Conservation (phyloP, 140 eudicot genomes). For the Flaveria floridana region DNA sequence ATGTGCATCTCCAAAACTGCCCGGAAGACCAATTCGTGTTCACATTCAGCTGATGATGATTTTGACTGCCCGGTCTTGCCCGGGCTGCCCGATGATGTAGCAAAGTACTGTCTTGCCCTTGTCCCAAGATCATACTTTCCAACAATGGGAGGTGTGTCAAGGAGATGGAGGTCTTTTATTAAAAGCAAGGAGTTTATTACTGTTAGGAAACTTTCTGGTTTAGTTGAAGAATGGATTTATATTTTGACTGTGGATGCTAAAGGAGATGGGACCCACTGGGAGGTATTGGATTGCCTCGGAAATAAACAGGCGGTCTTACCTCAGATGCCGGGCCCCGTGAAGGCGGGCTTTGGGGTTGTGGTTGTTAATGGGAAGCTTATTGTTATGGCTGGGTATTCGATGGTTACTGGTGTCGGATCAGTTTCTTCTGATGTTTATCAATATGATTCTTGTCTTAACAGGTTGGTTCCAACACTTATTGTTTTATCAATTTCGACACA, state of each 20-base stretch:
- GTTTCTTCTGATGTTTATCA: slow-evolving; percentile 70
- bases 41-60: slow-evolving; percentile 40
- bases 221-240: slow-evolving; percentile 83
- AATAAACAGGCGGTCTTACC: slow-evolving; percentile 43
- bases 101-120: slow-evolving; percentile 86
- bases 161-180: slow-evolving; percentile 70
- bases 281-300: slow-evolving; percentile 81
- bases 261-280: slow-evolving; percentile 80
- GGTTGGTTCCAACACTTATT: slow-evolving; percentile 39
- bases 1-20: slow-evolving; percentile 46
- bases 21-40: slow-evolving; percentile 39
- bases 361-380: slow-evolving; percentile 78
- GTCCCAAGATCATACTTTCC: slow-evolving; percentile 70
- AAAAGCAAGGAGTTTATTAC: slow-evolving; percentile 68
- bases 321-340: slow-evolving; percentile 69
- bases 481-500: neutral
- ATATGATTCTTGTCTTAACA: slow-evolving; percentile 81
- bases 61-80: slow-evolving; percentile 59
- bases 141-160: slow-evolving; percentile 70
- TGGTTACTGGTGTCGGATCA: slow-evolving; percentile 47
- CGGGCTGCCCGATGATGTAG: slow-evolving; percentile 88
- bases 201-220: slow-evolving; percentile 72
- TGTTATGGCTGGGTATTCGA: slow-evolving; percentile 66
- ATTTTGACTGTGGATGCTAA: slow-evolving; percentile 55
- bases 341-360: slow-evolving; percentile 60